These are phyloP conservation scores for Xanthoparmelia taractica DNA, from an alignment of 495 filamentous ascomycete genomes.

Conservation along the genomic window DNA sequence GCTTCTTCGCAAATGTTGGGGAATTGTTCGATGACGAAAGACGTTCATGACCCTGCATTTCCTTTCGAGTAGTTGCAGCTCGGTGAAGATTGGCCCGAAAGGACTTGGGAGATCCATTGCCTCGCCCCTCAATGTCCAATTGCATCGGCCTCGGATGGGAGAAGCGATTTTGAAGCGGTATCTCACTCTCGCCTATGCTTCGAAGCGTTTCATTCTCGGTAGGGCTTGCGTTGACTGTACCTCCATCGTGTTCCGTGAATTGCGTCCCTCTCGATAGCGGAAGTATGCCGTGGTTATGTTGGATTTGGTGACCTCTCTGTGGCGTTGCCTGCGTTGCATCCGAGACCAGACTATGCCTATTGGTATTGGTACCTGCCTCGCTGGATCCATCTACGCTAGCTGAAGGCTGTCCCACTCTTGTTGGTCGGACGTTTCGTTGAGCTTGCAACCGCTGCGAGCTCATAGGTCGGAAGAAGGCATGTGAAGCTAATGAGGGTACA, in stretches of 20 bases:
- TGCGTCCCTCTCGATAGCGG: conserved; percentile 75
- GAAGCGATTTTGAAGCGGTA: conserved; percentile 55
- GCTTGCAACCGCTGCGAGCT: conserved; percentile 91
- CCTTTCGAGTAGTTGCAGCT: conserved; percentile 28
- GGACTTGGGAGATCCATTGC: conserved; percentile 56
- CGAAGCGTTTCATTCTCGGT: conserved; percentile 54
- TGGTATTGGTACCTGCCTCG: conserved; percentile 36
- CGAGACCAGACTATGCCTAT: conserved; percentile 45
- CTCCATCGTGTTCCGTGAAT: conserved; percentile 57
- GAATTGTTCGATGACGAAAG: conserved; percentile 70
- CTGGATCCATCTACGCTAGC: conserved; percentile 40
- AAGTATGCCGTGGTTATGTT: conserved; percentile 47
- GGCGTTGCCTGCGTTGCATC: conserved; percentile 39
- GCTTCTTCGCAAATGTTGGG: conserved; percentile 40
- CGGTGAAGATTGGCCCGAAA: conserved; percentile 59
- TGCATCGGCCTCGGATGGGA: conserved; percentile 45
- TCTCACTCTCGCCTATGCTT: conserved; percentile 66
- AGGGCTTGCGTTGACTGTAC: conserved; percentile 67
- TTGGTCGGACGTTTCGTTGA: conserved; percentile 60
- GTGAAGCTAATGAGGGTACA: conserved; percentile 78
- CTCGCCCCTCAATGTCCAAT: conserved; percentile 48
- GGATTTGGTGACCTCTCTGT: conserved; percentile 34
- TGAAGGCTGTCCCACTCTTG: conserved; percentile 37
- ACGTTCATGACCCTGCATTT: conserved; percentile 61
- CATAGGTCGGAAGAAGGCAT: conserved; percentile 94